phyloP scores from a whole-genome alignment of 1,284 basidiomycete genomes.

The Heterobasidion irregulare region DNA sequence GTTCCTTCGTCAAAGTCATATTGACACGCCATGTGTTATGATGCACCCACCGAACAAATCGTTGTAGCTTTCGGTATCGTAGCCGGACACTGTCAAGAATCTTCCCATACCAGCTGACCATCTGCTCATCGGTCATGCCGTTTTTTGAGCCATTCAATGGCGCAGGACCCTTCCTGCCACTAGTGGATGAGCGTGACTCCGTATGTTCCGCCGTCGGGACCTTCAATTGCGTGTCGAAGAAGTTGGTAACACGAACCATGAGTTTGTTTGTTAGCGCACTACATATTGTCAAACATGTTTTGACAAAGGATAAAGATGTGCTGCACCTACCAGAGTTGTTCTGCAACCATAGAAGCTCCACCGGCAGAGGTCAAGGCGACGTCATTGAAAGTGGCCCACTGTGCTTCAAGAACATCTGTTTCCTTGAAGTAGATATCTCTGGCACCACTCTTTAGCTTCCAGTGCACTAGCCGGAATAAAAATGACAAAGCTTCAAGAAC shows the following conservation, averaged over 20 bases:
- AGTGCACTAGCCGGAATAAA: constrained; percentile 93
- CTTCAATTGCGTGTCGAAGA: constrained; percentile 90
- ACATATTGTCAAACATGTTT: neutral
- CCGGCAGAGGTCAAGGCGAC: constrained; percentile 86
- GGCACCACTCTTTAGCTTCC: constrained; percentile 91
- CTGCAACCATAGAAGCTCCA: constrained; percentile 88
- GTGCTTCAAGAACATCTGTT: constrained; percentile 93
- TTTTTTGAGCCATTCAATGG: constrained; percentile 13
- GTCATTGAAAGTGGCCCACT: constrained; percentile 94
- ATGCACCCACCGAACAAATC: constrained; percentile 71
- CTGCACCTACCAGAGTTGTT: constrained; percentile 68
- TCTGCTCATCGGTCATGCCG: constrained; percentile 73
- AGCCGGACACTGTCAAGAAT: constrained; percentile 91
- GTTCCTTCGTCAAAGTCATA: neutral
- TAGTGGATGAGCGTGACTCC: neutral
- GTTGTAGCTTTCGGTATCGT: constrained; percentile 89
- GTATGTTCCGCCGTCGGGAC: constrained; percentile 40
- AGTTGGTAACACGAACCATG: constrained; percentile 85
- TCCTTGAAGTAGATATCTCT: constrained; percentile 96
- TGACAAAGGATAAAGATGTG: constrained; percentile 3
- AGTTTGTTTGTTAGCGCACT: constrained; percentile 86
- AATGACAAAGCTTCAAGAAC: constrained; percentile 83
- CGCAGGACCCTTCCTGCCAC: constrained; percentile 9
- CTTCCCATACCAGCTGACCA: constrained; percentile 86
- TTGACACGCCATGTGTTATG: neutral